Evolutionary conservation across 169 alveolate species (phyloP), one percentile per base, ranked within the genome.

Genomic region (Neospora caninum): DNA sequence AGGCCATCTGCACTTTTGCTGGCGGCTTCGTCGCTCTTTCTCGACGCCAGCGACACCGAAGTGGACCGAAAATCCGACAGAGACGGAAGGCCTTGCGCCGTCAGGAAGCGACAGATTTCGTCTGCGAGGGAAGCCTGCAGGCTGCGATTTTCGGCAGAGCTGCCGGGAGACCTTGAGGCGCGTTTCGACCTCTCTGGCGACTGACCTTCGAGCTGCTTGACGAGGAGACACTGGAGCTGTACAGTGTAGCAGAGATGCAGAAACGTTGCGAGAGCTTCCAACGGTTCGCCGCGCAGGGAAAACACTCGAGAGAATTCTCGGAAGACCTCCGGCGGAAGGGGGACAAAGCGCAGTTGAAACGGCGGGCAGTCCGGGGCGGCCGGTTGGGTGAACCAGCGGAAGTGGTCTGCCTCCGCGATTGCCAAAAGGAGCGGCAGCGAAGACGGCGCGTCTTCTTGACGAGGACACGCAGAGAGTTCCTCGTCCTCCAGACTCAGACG

Each of bases 311-410:
- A 84, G 0, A 92, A n/a, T 45, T 92, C 93, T 9, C 34, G 53
- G 29, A 92, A 92, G 22, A 92, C 1, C 64, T 64, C 95, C 9
- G 67, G 87, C 31, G 95, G 88, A 9, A 92, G 78, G 2, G 95
- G 53, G 34, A 91, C 92, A 38, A 92, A 83, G 80, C 88, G 88
- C 82, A 84, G 82, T 13, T 42, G 73, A 27, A 64, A 64, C 16
- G 73, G 73, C 4, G n/a, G 31, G 73, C 73, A 29, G 73, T 27
- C 22, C 58, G 13, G 73, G 73, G 73, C 73, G n/a, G 73, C 73
- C n/a, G 73, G 34, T 4, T 4, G 4, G 34, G 73, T 29, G 73
- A 64, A 64, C 73, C 73, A 64, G 31, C n/a, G 73, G 31, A 64
- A 29, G 31, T 64, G 73, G 31, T 64, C 73, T 0, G 73, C 25